Evolutionary conservation across 768 basidiomycete genomes (phyloP).

Genomic region (Suillus alpinus): DNA sequence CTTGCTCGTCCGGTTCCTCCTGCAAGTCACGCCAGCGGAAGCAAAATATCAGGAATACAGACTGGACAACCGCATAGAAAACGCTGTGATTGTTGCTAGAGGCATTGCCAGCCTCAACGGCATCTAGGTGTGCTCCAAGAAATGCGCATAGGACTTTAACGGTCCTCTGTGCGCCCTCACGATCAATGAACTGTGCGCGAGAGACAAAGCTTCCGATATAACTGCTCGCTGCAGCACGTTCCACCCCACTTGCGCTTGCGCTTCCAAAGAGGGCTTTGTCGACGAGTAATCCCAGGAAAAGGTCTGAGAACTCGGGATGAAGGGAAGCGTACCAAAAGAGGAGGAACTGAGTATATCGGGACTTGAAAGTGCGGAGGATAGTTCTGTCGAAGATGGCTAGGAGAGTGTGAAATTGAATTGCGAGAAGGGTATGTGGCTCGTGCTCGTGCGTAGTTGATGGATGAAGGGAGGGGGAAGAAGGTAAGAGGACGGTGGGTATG

Average conservation of each 20-base stretch:
- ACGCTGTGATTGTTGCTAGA: constrained; percentile 53
- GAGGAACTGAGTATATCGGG: constrained; percentile 95
- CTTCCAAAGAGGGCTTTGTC: constrained; percentile 75
- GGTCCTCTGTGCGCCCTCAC: constrained; percentile 68
- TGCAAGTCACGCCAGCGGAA: constrained; percentile 92
- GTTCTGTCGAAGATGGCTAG: constrained; percentile 92
- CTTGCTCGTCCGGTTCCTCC: constrained; percentile 56
- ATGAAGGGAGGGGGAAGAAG: constrained; percentile 16
- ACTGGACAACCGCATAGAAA: constrained; percentile 91
- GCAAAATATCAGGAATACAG: constrained; percentile 95
- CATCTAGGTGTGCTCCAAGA: constrained; percentile 72
- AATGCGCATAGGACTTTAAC: constrained; percentile 86
- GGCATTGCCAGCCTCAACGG: constrained; percentile 37
- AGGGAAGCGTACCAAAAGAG: constrained; percentile 95
- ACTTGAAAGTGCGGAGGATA: constrained; percentile 94
- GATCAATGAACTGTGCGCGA: constrained; percentile 82
- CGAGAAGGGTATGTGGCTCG: constrained; percentile 35
- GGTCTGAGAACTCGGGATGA: constrained; percentile 82
- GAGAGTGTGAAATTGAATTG: constrained; percentile 78
- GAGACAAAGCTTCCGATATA: constrained; percentile 93
- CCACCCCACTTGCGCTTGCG: constrained; percentile 45
- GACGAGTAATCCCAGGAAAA: constrained; percentile 94
- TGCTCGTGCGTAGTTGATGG: constrained; percentile 21
- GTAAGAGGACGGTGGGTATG: constrained; percentile 18
- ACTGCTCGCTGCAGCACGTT: constrained; percentile 87